Evolutionary conservation across 768 basidiomycete species (phyloP).

Genomic region (Fistulinella prunicolor): DNA sequence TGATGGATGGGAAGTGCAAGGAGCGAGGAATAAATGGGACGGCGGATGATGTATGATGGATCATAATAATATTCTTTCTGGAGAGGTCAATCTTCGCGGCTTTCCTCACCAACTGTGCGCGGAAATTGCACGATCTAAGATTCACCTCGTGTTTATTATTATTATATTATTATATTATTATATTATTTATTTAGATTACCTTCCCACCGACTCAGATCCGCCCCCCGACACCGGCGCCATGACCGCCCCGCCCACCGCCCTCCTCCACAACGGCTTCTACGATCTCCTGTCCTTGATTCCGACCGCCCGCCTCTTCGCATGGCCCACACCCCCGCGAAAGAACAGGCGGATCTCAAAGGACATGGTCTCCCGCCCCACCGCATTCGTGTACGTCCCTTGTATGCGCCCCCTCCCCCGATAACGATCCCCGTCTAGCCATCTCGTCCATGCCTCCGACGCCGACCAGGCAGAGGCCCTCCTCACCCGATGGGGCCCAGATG

Average conservation of each 20-base stretch:
- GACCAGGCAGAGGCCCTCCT: conserved; percentile 86
- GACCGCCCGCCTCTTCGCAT: too few species aligned
- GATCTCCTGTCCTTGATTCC: too few species aligned
- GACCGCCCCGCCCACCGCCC: not conserved
- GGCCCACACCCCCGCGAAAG: conserved; percentile 43
- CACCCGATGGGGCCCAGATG: conserved; percentile 85
- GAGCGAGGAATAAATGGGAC: conserved; percentile 31
- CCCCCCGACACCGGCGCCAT: conserved; percentile 5
- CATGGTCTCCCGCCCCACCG: conserved; percentile 81
- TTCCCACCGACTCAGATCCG: not conserved
- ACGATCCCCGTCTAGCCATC: conserved; percentile 54
- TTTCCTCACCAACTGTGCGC: conserved; percentile 21
- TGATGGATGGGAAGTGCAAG: conserved; percentile 27
- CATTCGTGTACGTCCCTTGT: conserved; percentile 70
- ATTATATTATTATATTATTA: not conserved
- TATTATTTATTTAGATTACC: not conserved
- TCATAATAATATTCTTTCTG: not conserved
- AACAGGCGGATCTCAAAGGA: conserved; percentile 76
- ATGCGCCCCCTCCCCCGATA: conserved; percentile 13
- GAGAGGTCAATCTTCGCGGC: conserved; percentile 30
- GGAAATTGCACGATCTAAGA: conserved; percentile 28
- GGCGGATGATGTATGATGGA: conserved; percentile 28
- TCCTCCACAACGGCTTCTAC: conserved; percentile 89
- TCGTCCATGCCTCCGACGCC: conserved; percentile 88
- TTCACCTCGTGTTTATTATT: conserved; percentile 19